Evolutionary conservation across 2,329 filamentous ascomycete genomes (phyloP).

Genomic region (Aspergillus phoenicis): DNA sequence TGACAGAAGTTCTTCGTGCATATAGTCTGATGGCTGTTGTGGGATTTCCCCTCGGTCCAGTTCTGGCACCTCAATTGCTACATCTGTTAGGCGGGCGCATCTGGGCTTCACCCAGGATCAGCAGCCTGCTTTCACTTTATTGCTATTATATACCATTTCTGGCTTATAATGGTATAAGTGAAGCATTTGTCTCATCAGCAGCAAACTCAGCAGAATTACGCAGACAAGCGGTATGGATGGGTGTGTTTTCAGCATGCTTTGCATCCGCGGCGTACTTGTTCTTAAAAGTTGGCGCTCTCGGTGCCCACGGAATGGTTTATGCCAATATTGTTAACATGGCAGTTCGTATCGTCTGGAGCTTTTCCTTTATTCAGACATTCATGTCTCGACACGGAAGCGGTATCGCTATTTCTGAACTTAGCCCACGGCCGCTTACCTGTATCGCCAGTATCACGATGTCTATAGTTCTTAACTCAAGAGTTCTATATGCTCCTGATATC

Average conservation of each 20-base stretch:
- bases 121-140: conserved; percentile 73
- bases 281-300: conserved; percentile 68
- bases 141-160: conserved; percentile 93
- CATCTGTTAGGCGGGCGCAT: conserved; percentile 72
- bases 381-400: conserved; percentile 53
- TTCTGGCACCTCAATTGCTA: conserved; percentile 72
- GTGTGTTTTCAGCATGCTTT: conserved; percentile 75
- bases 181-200: conserved; percentile 89
- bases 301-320: conserved; percentile 77
- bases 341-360: conserved; percentile 80
- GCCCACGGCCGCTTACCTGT: conserved; percentile 50
- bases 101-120: conserved; percentile 76
- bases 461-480: conserved; percentile 39
- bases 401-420: conserved; percentile 47
- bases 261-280: conserved; percentile 73
- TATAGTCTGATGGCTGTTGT: conserved; percentile 75
- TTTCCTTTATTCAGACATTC: conserved; percentile 68
- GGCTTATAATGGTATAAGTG: conserved; percentile 85
- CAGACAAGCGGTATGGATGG: conserved; percentile 81
- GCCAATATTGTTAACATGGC: conserved; percentile 91
- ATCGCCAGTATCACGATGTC: conserved; percentile 51
- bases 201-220: conserved; percentile 75
- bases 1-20: conserved; percentile 61
- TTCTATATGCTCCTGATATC: conserved; percentile 12
- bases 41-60: conserved; percentile 71